Base-by-base conservation (phyloP, 345 rosid species). In the Microcos paniculata region DNA sequence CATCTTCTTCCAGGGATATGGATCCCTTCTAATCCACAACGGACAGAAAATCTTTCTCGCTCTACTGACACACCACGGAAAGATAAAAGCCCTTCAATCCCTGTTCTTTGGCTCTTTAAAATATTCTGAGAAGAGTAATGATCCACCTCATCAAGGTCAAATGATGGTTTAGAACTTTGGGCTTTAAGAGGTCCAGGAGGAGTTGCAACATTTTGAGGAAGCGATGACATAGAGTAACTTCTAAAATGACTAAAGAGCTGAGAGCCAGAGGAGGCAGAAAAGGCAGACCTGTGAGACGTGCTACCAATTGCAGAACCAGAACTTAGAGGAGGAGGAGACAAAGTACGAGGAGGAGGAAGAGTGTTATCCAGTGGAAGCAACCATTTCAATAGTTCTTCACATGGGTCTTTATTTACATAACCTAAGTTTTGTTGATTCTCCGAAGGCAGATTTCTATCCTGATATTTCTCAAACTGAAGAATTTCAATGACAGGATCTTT, bases 201-300 rank as follows among this genome's bases (percentile, higher is more conserved):
- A 76, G 92, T 85, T 76, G 81, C 62, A 80, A 82, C 78, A 85
- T 70, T 90, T 81, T 93, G 99, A 73, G 99, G 98, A 58, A 94
- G 86, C 59, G 99, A 81, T 56, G 99, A 96, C 99, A 96, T 94
- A 68, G 98, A 96, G 82, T 96, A 94, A 83, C 96, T 96, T 87
- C 98, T 89, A 80, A 94, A 86, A 85, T 96, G 88, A 76, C 92
- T 87, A 71, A 89, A 89, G 80, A 96, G 90, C 73, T 91, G 98
- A 78, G 98, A 90, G 73, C 97, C 83, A 78, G 97, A 83, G 79
- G 94, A 81, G 58, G 59, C 45, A 64, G 90, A 76, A 70, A 75
- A 48, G 23, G 85, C 78, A 71, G 95, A 76, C 83, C 82, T 91
- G 67, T 85, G 87, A 72, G 92, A 79, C 70, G 84, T 31, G 70